phyloP scores from a whole-genome alignment of 257 asterid genomes.

The Solanum chmielewskii region DNA sequence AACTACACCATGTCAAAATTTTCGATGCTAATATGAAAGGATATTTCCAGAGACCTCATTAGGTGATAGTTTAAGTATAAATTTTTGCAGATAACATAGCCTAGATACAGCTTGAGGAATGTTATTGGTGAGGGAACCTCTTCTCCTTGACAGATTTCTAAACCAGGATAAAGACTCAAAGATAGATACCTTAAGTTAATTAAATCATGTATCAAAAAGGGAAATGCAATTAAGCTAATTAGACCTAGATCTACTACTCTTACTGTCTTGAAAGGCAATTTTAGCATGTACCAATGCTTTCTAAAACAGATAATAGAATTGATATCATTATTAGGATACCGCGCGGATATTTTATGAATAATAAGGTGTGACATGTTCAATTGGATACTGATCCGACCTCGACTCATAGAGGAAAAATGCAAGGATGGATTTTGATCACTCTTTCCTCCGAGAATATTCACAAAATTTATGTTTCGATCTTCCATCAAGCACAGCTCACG shows the following conservation, averaged over 20 bases:
- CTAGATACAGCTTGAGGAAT: background rate
- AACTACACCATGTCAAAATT: background rate
- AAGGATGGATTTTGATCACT: background rate
- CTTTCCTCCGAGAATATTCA: background rate
- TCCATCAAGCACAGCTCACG: background rate
- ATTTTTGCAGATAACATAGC: background rate
- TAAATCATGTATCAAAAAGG: no score
- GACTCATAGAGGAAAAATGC: no score
- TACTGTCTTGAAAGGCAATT: no score
- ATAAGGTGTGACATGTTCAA: no score
- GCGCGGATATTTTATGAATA: no score
- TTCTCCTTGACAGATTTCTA: background rate
- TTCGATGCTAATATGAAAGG: background rate
- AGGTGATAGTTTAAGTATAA: background rate
- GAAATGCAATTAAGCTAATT: no score
- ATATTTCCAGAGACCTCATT: background rate
- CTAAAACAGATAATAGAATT: no score
- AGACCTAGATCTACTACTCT: no score
- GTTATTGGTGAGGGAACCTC: background rate
- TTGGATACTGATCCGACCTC: background rate
- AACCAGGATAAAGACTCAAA: background rate
- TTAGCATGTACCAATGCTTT: no score
- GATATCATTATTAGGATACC: no score
- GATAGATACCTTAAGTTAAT: background rate
- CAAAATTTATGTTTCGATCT: background rate